phyloP scores from a whole-genome alignment of 2,329 filamentous ascomycete genomes.

The Ploettnerulaceae sp. region DNA sequence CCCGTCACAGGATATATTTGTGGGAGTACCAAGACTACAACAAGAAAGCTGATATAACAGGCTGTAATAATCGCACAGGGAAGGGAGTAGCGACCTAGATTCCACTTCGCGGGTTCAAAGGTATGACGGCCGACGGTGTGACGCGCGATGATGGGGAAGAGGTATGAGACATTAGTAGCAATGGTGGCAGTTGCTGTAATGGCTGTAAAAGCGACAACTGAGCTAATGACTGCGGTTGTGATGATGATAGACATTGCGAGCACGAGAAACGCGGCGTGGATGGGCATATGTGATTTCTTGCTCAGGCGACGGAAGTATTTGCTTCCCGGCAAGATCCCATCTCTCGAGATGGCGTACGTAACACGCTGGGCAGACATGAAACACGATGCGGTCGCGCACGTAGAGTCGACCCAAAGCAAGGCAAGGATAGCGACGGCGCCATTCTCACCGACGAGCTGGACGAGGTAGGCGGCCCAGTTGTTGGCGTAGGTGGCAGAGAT shows the following conservation, averaged over 20 bases:
- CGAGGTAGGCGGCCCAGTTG: constrained; percentile 39
- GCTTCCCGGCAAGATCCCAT: constrained; percentile 37
- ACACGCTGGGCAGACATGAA: constrained; percentile 39
- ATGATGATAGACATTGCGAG: constrained; percentile 33
- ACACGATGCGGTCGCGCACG: constrained; percentile 36
- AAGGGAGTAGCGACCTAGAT: constrained; percentile 32
- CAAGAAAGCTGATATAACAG: constrained; percentile 36
- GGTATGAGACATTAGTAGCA: constrained; percentile 37
- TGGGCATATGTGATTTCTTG: constrained; percentile 33
- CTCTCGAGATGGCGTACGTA: constrained; percentile 38
- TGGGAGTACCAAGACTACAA: constrained; percentile 36
- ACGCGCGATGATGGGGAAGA: constrained; percentile 38
- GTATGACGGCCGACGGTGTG: constrained; percentile 36
- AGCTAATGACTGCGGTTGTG: constrained; percentile 36
- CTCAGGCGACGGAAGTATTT: constrained; percentile 35
- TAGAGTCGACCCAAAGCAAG: constrained; percentile 37
- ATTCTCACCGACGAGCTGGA: constrained; percentile 35
- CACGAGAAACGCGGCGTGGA: constrained; percentile 36
- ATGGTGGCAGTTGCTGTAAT: constrained; percentile 38
- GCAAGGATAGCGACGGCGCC: constrained; percentile 36
- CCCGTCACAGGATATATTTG: constrained; percentile 37
- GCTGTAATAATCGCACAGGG: constrained; percentile 31
- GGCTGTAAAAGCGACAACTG: constrained; percentile 36
- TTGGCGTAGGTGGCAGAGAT: constrained; percentile 35
- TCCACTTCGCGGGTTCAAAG: constrained; percentile 35